These are phyloP conservation scores for Madurella fahalii DNA, from an alignment of 2,329 filamentous ascomycete genomes.

Conservation along the genomic window DNA sequence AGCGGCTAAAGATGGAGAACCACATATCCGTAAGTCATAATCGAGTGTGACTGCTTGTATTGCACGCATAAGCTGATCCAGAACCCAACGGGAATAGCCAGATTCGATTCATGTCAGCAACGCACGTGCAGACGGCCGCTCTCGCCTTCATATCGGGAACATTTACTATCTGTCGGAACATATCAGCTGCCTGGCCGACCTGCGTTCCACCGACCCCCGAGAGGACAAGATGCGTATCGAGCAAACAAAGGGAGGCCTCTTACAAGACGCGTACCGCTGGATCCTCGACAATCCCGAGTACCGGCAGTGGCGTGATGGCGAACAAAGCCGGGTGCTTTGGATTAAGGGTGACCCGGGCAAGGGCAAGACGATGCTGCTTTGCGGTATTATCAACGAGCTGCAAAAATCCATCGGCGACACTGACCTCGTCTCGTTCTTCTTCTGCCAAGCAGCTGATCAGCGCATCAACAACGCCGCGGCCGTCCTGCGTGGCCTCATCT, in stretches of 20 bases:
- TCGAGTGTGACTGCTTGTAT: too few relatives aligned
- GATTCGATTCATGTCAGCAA: too few relatives aligned
- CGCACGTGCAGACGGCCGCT: too few relatives aligned
- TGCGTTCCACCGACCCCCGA: neutral
- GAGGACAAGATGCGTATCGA: neutral
- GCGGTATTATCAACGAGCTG: neutral
- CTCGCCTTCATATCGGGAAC: too few relatives aligned
- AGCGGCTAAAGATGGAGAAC: too few relatives aligned
- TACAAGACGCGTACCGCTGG: neutral
- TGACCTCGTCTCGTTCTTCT: conserved; percentile 26
- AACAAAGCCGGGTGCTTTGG: neutral
- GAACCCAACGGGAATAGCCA: too few relatives aligned
- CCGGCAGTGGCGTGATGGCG: neutral
- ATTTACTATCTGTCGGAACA: too few relatives aligned
- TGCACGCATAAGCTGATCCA: too few relatives aligned
- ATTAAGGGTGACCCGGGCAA: conserved; percentile 32
- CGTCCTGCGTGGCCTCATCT: conserved; percentile 32
- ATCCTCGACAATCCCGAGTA: neutral
- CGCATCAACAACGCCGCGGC: conserved; percentile 27
- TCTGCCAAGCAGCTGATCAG: conserved; percentile 32
- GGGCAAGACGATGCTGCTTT: neutral
- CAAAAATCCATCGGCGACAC: neutral
- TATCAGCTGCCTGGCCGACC: too few relatives aligned
- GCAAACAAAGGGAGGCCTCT: neutral
- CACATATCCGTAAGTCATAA: too few relatives aligned